Conservation (phyloP, 768 basidiomycete genomes). For the Termitomyces sp. region DNA sequence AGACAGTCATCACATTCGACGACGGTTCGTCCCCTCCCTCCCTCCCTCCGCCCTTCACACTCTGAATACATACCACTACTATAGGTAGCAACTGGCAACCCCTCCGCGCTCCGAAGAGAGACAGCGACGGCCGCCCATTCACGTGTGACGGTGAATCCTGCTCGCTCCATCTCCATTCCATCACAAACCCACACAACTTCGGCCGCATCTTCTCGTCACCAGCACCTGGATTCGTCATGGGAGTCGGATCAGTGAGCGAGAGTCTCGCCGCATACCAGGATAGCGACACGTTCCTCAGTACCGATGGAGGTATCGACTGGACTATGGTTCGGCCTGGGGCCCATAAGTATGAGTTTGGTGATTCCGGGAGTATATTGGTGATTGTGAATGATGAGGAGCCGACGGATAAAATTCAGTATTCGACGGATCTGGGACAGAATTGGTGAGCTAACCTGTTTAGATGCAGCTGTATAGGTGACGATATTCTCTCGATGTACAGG, state of each 20-base stretch:
- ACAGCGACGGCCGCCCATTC: constrained; percentile 56
- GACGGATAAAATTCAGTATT: constrained; percentile 67
- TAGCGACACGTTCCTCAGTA: constrained; percentile 90
- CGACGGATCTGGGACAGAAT: constrained; percentile 71
- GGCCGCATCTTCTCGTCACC: constrained; percentile 93
- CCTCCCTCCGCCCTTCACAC: constrained; percentile 3
- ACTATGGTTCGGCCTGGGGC: constrained; percentile 67
- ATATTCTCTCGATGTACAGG: constrained; percentile 35
- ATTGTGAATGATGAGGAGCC: constrained; percentile 81
- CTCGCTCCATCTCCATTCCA: constrained; percentile 88
- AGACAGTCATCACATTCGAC: constrained; percentile 82
- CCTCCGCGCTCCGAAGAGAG: constrained; percentile 50
- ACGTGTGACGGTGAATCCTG: constrained; percentile 62
- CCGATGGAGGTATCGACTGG: constrained; percentile 87
- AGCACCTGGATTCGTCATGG: constrained; percentile 94
- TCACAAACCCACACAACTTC: constrained; percentile 88
- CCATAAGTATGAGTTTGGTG: constrained; percentile 96
- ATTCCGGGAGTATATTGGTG: constrained; percentile 75
- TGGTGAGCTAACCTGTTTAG: constrained; percentile 47
- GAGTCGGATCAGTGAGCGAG: constrained; percentile 85
- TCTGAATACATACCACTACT: constrained; percentile 1
- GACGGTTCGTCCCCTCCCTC: constrained; percentile 36
- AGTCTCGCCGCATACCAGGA: constrained; percentile 69
- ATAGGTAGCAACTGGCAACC: constrained; percentile 68
- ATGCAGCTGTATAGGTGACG: background rate